A percentile compares a stretch with the other conserved stretches of the same genome.
Conservation (phyloP, 1,284 basidiomycete genomes). For the Vanrija sp. region DNA sequence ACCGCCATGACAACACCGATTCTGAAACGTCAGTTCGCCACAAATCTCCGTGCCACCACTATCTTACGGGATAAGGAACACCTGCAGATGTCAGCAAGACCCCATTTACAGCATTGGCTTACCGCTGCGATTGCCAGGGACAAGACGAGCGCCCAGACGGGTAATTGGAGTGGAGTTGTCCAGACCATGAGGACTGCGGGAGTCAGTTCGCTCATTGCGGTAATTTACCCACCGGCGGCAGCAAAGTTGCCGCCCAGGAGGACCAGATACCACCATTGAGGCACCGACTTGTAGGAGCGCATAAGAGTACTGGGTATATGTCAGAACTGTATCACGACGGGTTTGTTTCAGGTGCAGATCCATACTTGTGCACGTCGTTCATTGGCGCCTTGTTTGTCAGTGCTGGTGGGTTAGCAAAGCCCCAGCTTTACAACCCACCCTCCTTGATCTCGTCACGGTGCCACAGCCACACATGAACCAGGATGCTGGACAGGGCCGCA, state of each 20-base stretch:
- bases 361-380: slow-evolving; percentile 47
- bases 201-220: not conserved
- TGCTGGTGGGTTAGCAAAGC: slow-evolving; percentile 31
- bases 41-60: not conserved
- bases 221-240: slow-evolving; percentile 33
- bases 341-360: not conserved
- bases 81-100: slow-evolving; percentile 16
- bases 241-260: slow-evolving; percentile 41
- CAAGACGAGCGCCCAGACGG: slow-evolving; percentile 52
- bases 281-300: slow-evolving; percentile 42
- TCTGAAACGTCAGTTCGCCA: slow-evolving; percentile 32
- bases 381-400: slow-evolving; percentile 38
- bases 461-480: slow-evolving; percentile 54
- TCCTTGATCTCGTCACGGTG: slow-evolving; percentile 52
- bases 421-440: too few relatives aligned
- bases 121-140: slow-evolving; percentile 50
- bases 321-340: not conserved
- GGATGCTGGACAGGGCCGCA: slow-evolving; percentile 52
- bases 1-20: slow-evolving; percentile 54
- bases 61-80: slow-evolving; percentile 45
- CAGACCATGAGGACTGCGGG: slow-evolving; percentile 48
- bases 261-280: slow-evolving; percentile 45
- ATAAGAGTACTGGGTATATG: slow-evolving; percentile 37
- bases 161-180: slow-evolving; percentile 52
- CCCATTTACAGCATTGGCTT: slow-evolving; percentile 1